Evolutionary conservation across 2,329 filamentous ascomycete species (phyloP).

Genomic region (Talaromyces islandicus): DNA sequence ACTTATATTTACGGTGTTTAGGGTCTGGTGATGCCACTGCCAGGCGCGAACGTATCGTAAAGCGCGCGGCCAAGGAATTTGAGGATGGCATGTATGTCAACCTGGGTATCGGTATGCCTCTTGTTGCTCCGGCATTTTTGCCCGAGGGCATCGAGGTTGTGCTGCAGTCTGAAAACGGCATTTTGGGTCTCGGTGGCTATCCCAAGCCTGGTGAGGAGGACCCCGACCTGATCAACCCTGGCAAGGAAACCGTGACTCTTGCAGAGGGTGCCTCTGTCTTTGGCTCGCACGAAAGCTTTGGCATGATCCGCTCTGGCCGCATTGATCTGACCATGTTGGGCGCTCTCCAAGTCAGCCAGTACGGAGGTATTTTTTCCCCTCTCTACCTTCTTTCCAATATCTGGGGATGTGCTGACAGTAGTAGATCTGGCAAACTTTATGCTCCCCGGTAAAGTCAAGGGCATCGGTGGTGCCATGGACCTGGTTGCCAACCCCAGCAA

Average conservation of each 20-base stretch:
- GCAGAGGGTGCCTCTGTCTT: constrained; percentile 70
- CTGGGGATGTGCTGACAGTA: constrained; percentile 5
- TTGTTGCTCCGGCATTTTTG: constrained; percentile 70
- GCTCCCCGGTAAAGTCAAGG: constrained; percentile 77
- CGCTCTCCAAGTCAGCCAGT: constrained; percentile 71
- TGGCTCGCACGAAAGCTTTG: constrained; percentile 75
- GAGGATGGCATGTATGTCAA: constrained; percentile 50
- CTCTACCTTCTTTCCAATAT: neutral
- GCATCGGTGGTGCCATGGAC: constrained; percentile 72
- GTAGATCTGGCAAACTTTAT: constrained; percentile 79
- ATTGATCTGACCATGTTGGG: constrained; percentile 81
- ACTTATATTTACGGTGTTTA: too few relatives aligned
- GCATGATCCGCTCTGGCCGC: constrained; percentile 80
- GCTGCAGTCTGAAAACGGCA: constrained; percentile 82
- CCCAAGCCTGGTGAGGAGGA: constrained; percentile 64
- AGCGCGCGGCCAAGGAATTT: constrained; percentile 68
- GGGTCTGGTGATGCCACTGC: constrained; percentile 55
- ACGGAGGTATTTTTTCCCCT: constrained; percentile 41
- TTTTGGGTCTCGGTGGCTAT: constrained; percentile 76
- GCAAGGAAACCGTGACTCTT: constrained; percentile 81
- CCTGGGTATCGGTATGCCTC: constrained; percentile 79
- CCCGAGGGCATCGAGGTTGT: constrained; percentile 65
- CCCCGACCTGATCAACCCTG: constrained; percentile 76
- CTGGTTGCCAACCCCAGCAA: constrained; percentile 60
- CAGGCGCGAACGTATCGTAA: constrained; percentile 74